phyloP scores from a whole-genome alignment of 2,329 filamentous ascomycete species.

The Ophiocordyceps polyrhachis-furcata region DNA sequence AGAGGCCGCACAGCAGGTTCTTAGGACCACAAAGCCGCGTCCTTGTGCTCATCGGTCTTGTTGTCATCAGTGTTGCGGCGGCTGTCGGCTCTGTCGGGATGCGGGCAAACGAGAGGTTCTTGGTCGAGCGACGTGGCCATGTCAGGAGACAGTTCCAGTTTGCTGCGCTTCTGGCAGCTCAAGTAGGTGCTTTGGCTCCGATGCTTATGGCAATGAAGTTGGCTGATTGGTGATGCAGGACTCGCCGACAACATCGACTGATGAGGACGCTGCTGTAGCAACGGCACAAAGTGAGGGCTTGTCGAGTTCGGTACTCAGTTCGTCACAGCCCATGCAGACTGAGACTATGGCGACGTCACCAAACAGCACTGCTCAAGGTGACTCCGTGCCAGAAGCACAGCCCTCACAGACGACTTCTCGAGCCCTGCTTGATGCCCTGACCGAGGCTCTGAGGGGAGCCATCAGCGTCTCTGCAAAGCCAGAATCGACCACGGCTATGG shows the following conservation, averaged over 20 bases:
- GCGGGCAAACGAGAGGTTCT: slow-evolving; percentile 1
- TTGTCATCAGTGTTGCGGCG: slow-evolving; percentile 1
- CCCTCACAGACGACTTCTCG: background rate
- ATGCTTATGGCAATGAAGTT: background rate
- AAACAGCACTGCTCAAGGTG: background rate
- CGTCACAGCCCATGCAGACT: background rate
- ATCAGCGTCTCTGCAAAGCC: background rate
- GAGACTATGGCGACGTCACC: background rate
- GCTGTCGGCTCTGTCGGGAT: slow-evolving; percentile 3
- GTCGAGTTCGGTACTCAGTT: background rate
- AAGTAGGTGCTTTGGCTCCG: slow-evolving; percentile 3
- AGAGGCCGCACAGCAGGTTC: background rate
- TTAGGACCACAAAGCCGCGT: background rate
- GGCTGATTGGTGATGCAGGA: background rate
- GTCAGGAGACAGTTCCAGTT: slow-evolving; percentile 9
- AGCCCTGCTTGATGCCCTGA: slow-evolving; percentile 4
- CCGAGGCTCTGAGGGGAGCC: slow-evolving; percentile 4
- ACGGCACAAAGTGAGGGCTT: background rate
- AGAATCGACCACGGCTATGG: background rate
- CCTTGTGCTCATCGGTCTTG: slow-evolving; percentile 1
- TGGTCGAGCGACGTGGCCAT: background rate
- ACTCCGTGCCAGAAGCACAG: background rate
- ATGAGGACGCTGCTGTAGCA: background rate
- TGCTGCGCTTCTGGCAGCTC: slow-evolving; percentile 5
- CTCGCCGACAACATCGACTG: background rate